Evolutionary conservation across 176 grass and related monocot species (phyloP).

Genomic region (Melocanna baccifera): DNA sequence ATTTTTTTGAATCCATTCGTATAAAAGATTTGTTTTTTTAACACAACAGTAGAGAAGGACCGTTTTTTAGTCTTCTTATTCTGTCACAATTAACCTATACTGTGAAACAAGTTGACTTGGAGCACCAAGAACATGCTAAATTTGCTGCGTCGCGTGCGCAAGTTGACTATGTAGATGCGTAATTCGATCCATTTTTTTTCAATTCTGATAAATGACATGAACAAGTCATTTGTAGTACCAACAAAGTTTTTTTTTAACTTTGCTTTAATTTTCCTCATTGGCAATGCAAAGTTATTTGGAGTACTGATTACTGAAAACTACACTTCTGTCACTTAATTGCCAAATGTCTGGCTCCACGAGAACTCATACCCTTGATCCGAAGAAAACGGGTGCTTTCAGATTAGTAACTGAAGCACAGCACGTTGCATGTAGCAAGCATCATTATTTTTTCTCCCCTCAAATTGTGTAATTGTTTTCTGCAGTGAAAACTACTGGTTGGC

Average conservation of each 20-base stretch:
- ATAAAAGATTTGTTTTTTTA: not conserved
- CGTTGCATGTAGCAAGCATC: not conserved
- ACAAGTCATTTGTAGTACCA: conserved; percentile 6
- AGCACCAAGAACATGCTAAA: conserved; percentile 15
- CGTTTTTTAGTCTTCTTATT: not conserved
- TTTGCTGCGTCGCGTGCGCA: not conserved
- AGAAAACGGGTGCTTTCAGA: not conserved
- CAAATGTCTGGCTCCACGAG: conserved; percentile 18
- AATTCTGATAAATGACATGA: not conserved
- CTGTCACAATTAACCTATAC: not conserved
- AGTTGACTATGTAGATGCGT: conserved; percentile 11
- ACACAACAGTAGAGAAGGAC: not conserved
- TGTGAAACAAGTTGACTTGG: conserved; percentile 12
- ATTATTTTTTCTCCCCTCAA: not conserved
- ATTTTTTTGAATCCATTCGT: not conserved
- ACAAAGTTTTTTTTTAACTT: not conserved
- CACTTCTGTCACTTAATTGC: conserved; percentile 17
- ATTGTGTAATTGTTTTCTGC: conserved; percentile 11
- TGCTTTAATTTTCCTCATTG: not conserved
- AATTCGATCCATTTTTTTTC: conserved; percentile 1
- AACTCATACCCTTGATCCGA: conserved; percentile 12
- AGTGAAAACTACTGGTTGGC: conserved; percentile 35
- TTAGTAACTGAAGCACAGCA: not conserved
- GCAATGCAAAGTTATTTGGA: not conserved
- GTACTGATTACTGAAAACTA: conserved; percentile 23